Percentiles rank a stretch among this genome's conserved stretches.
Evolutionary conservation across 805 yeast genomes (phyloP).

Genomic region (Myxozyma vanderwaltii): DNA sequence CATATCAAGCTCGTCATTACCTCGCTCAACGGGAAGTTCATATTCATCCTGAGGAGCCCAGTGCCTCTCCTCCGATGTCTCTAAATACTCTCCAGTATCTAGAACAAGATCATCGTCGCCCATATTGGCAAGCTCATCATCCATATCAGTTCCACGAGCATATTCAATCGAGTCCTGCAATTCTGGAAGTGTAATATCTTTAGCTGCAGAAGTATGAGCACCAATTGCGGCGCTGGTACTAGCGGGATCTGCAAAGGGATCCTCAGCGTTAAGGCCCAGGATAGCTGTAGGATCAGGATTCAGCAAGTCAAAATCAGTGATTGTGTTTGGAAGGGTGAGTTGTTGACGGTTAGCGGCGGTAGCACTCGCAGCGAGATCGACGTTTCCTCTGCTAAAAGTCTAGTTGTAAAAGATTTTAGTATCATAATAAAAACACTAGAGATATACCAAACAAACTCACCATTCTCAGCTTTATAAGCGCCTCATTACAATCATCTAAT

Average conservation of each 20-base stretch:
- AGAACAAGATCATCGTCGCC: slow-evolving; percentile 54
- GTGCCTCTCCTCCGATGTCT: slow-evolving; percentile 34
- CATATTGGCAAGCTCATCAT: slow-evolving; percentile 41
- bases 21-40: slow-evolving; percentile 2
- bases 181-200: slow-evolving; percentile 37
- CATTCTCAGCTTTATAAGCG: slow-evolving; percentile 67
- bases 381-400: slow-evolving; percentile 43
- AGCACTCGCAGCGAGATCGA: slow-evolving; percentile 60
- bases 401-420: too few relatives aligned
- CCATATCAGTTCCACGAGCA: slow-evolving; percentile 53
- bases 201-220: slow-evolving; percentile 28
- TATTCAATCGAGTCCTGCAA: slow-evolving; percentile 66
- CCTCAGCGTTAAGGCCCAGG: slow-evolving; percentile 36
- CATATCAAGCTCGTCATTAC: slow-evolving; percentile 33
- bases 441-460: slow-evolving; percentile 30
- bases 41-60: slow-evolving; percentile 13
- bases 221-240: slow-evolving; percentile 30
- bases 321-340: slow-evolving; percentile 71
- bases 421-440: too few relatives aligned
- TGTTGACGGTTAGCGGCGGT: slow-evolving; percentile 60
- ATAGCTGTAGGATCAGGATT: slow-evolving; percentile 38
- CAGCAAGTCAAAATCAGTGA: slow-evolving; percentile 69
- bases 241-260: slow-evolving; percentile 7
- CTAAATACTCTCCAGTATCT: slow-evolving; percentile 48
- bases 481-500: slow-evolving; percentile 80